Evolutionary conservation across 257 asterid species (phyloP), one percentile per base, ranked within the genome.

Genomic region (Datura wrightii): DNA sequence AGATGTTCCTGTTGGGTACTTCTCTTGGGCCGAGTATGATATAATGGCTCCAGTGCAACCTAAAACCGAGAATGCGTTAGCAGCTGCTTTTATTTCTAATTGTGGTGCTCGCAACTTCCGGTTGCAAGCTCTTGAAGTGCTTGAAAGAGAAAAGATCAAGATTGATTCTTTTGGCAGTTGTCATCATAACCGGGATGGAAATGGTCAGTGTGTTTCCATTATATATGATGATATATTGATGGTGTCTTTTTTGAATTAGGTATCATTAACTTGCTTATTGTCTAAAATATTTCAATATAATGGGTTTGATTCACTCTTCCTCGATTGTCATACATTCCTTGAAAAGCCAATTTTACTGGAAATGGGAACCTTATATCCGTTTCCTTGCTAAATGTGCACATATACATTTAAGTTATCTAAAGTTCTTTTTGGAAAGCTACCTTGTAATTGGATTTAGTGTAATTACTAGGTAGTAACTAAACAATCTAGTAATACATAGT

Each of bases 41-140:
- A 84, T 96, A 84, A 96, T 96, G 99, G 98, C 98, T 69, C 99
- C 99, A 41, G 83, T 91, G 83, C 92, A 89, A 89, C 98, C 97
- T n/a, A 96, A 96, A 89, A 91, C 95, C 2, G 98, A 94, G 91
- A 89, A 39, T 80, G 92, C 97, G 11, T 58, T 89, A 63, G 98
- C 99, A 87, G 99, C 98, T 83, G 99, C 99, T 76, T 96, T 96
- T 90, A 96, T 96, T 80, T 96, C 99, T 88, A 96, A 96, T 84
- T 96, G 99, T 50, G 97, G 92, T 71, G 98, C 98, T 88, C 92
- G 93, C 52, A 96, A 96, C 92, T 92, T 96, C 65, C 98, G 99
- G 14, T 85, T 94, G 88, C 93, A 93, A 91, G 98, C 98, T 42
- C 91, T 96, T 90, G 89, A 90, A 85, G 98, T 87, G 56, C 99